Evolutionary conservation across 148 eudicot genomes (phyloP).

Genomic region (Beta vulgaris): DNA sequence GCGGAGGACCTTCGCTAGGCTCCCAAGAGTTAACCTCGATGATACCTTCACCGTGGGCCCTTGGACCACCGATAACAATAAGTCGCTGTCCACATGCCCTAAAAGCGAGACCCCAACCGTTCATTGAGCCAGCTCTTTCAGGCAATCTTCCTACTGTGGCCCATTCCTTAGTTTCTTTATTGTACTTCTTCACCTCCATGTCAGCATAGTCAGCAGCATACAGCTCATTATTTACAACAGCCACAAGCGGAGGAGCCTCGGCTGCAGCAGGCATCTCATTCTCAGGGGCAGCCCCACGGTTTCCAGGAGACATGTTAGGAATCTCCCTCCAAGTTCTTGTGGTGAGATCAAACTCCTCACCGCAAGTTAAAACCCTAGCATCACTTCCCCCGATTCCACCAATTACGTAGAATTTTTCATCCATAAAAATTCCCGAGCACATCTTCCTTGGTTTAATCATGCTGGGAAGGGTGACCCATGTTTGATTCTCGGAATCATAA

Average conservation of each 20-base stretch:
- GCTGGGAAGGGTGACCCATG: conserved; percentile 60
- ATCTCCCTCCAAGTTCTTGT: conserved; percentile 62
- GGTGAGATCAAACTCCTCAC: conserved; percentile 70
- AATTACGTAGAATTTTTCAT: conserved; percentile 81
- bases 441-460: conserved; percentile 71
- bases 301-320: conserved; percentile 72
- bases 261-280: conserved; percentile 47
- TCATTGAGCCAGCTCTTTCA: conserved; percentile 68
- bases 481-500: conserved; percentile 63
- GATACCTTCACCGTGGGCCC: conserved; percentile 47
- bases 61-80: conserved; percentile 76
- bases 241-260: conserved; percentile 85
- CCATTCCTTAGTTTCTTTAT: conserved; percentile 56
- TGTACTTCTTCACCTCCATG: conserved; percentile 63
- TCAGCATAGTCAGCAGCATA: conserved; percentile 83
- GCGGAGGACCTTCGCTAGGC: conserved; percentile 61
- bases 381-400: conserved; percentile 72
- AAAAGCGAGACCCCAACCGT: conserved; percentile 95
- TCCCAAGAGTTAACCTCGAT: conserved; percentile 83
- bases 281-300: conserved; percentile 36
- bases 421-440: conserved; percentile 89
- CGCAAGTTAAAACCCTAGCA: conserved; percentile 52
- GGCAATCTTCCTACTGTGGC: conserved; percentile 67
- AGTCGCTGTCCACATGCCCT: conserved; percentile 78
- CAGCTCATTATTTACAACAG: conserved; percentile 73